A percentile compares a stretch with the other conserved stretches of the same genome.
Conservation (phyloP, 208 protist genomes). For the Leishmania aethiopica region DNA sequence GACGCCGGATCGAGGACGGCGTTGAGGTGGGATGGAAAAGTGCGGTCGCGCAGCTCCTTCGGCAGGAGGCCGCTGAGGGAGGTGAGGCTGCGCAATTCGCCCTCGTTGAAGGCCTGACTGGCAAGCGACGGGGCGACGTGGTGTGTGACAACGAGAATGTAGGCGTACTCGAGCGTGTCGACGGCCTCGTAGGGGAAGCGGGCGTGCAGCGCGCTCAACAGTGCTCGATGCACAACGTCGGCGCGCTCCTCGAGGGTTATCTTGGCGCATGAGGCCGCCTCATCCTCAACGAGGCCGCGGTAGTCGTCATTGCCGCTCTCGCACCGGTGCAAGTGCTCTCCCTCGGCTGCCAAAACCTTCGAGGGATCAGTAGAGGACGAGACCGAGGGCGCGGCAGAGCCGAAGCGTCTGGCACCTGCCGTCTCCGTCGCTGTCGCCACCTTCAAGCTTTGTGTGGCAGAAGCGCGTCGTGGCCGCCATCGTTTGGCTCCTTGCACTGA, state of each 20-base stretch:
- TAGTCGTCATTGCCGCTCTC: not conserved
- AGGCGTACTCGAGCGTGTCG: conserved; percentile 69
- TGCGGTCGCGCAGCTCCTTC: conserved; percentile 49
- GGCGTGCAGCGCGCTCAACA: conserved; percentile 44
- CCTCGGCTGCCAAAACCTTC: not conserved
- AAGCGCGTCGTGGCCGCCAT: not conserved
- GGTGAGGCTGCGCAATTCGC: conserved; percentile 37
- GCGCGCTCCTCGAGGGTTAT: conserved; percentile 50
- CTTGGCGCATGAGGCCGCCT: conserved; percentile 13
- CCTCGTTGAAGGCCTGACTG: conserved; percentile 27
- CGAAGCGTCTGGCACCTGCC: not conserved
- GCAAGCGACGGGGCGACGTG: conserved; percentile 36
- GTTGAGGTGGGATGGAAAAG: conserved; percentile 69
- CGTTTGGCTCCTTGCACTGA: not conserved
- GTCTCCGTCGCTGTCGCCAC: not conserved
- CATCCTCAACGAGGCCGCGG: no score
- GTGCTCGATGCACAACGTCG: conserved; percentile 59
- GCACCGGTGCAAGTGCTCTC: not conserved
- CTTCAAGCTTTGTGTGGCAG: not conserved
- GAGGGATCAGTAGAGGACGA: not conserved
- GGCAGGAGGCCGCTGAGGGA: conserved; percentile 45
- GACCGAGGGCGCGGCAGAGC: not conserved
- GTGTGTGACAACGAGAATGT: conserved; percentile 71
- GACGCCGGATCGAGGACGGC: conserved; percentile 33
- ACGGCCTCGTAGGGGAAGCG: conserved; percentile 71